phyloP scores from a whole-genome alignment of 345 rosid genomes.

The Rhodamnia argentea region DNA sequence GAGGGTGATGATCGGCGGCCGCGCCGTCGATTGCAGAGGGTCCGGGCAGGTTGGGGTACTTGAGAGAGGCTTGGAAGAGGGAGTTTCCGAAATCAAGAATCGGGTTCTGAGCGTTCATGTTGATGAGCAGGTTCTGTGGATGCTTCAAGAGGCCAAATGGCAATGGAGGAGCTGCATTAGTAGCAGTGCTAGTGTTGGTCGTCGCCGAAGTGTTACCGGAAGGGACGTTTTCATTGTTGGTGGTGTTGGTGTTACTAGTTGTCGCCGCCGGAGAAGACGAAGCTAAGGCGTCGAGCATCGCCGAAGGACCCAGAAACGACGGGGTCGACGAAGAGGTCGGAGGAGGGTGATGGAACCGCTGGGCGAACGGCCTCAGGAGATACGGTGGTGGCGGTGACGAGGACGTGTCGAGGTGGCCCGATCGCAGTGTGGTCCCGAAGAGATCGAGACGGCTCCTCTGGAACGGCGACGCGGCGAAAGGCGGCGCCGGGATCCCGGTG shows the following conservation, averaged over 20 bases:
- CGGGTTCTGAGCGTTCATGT: slow-evolving; percentile 38
- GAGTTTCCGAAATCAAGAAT: slow-evolving; percentile 46
- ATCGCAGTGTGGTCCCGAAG: slow-evolving; percentile 37
- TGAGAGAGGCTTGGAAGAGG: slow-evolving; percentile 40
- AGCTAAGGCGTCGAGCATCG: slow-evolving; percentile 25
- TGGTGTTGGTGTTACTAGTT: background rate
- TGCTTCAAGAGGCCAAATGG: slow-evolving; percentile 8
- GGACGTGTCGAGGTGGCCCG: slow-evolving; percentile 18
- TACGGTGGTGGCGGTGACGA: slow-evolving; percentile 29
- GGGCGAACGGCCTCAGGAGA: slow-evolving; percentile 15
- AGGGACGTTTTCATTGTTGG: background rate
- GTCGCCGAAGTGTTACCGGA: background rate
- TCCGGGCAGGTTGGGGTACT: slow-evolving; percentile 21
- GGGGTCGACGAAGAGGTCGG: slow-evolving; percentile 12
- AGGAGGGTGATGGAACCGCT: slow-evolving; percentile 25
- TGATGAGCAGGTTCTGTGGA: slow-evolving; percentile 20
- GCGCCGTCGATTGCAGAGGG: slow-evolving; percentile 9
- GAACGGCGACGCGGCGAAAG: slow-evolving; percentile 52
- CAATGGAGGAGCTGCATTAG: background rate
- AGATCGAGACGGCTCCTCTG: slow-evolving; percentile 59
- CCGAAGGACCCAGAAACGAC: slow-evolving; percentile 1
- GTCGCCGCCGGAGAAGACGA: background rate
- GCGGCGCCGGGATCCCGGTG: slow-evolving; percentile 92
- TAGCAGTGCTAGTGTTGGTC: background rate
- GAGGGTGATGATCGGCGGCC: slow-evolving; percentile 6